These are phyloP conservation scores for Ustilago trichophora DNA, from an alignment of 1,284 basidiomycete species.

Conservation along the genomic window DNA sequence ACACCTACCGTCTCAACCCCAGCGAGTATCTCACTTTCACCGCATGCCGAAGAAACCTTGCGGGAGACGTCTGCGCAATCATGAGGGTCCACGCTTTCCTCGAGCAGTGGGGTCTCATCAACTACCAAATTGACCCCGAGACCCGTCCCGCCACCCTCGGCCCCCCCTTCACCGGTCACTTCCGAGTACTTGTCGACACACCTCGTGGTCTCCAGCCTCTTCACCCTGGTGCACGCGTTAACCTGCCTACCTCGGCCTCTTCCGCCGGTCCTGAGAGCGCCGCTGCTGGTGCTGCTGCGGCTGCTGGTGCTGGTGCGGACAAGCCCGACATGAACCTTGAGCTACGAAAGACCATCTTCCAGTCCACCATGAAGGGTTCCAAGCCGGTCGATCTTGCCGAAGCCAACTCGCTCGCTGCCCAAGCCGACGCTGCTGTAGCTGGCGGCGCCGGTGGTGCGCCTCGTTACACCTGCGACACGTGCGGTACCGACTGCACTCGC, in stretches of 20 bases:
- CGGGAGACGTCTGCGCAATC: slow-evolving; percentile 97
- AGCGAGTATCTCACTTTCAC: slow-evolving; percentile 97
- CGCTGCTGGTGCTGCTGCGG: too few species aligned
- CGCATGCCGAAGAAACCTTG: slow-evolving; percentile 92
- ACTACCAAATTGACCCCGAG: slow-evolving; percentile 99
- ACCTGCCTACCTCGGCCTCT: slow-evolving; percentile 22
- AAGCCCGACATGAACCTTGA: slow-evolving; percentile 69
- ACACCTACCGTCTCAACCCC: slow-evolving; percentile 93
- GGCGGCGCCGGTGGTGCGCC: slow-evolving; percentile 69
- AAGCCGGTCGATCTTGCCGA: slow-evolving; percentile 57
- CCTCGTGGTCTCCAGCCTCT: slow-evolving; percentile 94
- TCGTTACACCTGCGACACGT: slow-evolving; percentile 87
- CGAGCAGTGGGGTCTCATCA: slow-evolving; percentile 98
- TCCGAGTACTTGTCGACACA: slow-evolving; percentile 95
- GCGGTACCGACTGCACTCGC: slow-evolving; percentile 88
- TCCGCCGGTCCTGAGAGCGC: slow-evolving; percentile 8
- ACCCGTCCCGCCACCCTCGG: slow-evolving; percentile 91
- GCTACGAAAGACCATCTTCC: slow-evolving; percentile 62
- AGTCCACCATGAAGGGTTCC: slow-evolving; percentile 62
- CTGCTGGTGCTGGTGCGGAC: slow-evolving; percentile 66
- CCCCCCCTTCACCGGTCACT: slow-evolving; percentile 98
- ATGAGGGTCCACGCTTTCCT: slow-evolving; percentile 99
- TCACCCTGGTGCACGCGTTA: slow-evolving; percentile 74
- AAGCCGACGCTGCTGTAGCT: slow-evolving; percentile 71
- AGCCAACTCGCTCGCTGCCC: slow-evolving; percentile 57